Base-by-base conservation (phyloP, 129 eudicot genomes). In the Apium graveolens region DNA sequence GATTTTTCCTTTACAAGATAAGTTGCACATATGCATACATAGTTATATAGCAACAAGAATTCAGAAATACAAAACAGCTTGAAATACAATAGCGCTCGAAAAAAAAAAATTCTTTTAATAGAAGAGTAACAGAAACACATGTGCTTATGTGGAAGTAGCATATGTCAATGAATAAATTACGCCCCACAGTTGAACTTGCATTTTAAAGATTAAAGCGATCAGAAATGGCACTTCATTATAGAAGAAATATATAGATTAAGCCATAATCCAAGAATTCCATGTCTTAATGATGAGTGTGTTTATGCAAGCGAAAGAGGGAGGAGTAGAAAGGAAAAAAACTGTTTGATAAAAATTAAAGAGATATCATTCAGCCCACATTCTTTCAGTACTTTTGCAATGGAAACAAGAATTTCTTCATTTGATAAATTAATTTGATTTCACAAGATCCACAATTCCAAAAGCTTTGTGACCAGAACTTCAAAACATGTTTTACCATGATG, bases 281-380 rank as follows among this genome's bases (percentile, higher is more conserved):
- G 48, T 44, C 4, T 44, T 44, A 44, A 44, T 11, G 14, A 11
- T 44, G 48, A 11, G 48, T 44, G 16, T 43, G 48, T 44, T 44
- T 12, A 9, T 42, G 48, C 48, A 44, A 44, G 48, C 0, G 48
- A 44, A 44, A 44, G 45, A 8, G 48, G 48, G 48, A 44, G 18
- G 29, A 7, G 12, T 3, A 24, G 65, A n/a, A 12, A 53, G 63
- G 26, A 53, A 20, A 2, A 55, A 21, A 55, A 20, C 65, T 71
- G 70, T 39, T 57, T 51, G 24, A 57, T 68, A 49, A 31, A 78
- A 46, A 80, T 34, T 32, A 74, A 37, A 73, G 35, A 2, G 65
- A 55, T 27, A n/a, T 55, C 53, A 1, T 7, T 55, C 65, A 7
- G 24, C 65, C 16, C 70, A 26, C 1, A 29, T 62, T 62, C n/a